Percentiles rank a stretch among this genome's conserved stretches.
These are phyloP conservation scores for Plasmodium sp. DNA, from an alignment of 169 alveolate species.

Conservation along the genomic window DNA sequence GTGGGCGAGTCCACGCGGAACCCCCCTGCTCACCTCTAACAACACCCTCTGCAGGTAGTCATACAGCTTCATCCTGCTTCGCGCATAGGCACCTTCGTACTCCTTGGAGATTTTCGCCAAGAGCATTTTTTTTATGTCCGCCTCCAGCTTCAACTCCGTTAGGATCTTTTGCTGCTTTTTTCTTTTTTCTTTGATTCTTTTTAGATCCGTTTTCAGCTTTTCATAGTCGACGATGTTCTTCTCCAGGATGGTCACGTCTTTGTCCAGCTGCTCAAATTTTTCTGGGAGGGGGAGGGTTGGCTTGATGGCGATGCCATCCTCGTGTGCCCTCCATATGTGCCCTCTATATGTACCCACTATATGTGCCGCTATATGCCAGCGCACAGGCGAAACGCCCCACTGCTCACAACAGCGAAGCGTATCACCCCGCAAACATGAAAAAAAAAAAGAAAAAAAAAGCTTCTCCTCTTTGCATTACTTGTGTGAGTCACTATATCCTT, in stretches of 20 bases:
- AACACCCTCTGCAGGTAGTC: conserved; percentile 15
- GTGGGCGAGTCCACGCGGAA: not conserved
- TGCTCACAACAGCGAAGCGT: not conserved
- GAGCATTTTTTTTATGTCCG: conserved; percentile 46
- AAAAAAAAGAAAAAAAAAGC: not conserved
- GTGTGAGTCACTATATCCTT: conserved; percentile 13
- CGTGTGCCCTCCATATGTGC: too few relatives aligned
- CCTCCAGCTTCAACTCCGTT: conserved; percentile 38
- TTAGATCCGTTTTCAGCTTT: conserved; percentile 16
- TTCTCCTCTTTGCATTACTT: conserved; percentile 1
- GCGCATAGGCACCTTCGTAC: conserved; percentile 7
- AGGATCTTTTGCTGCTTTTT: conserved; percentile 51
- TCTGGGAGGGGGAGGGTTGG: not conserved
- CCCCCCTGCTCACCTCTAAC: conserved; percentile 19
- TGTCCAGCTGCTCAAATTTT: conserved; percentile 14
- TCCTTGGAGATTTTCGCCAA: conserved; percentile 18
- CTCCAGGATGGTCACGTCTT: conserved; percentile 12
- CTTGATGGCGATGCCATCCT: not conserved
- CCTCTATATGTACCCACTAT: not conserved
- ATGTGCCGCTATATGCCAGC: not conserved
- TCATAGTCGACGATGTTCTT: conserved; percentile 39
- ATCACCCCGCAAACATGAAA: not conserved
- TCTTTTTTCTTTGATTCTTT: conserved; percentile 61
- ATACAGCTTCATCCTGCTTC: conserved; percentile 21
- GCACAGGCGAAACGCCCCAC: not conserved